Percentiles rank a stretch among this genome's conserved stretches.
phyloP scores from a whole-genome alignment of 2,329 filamentous ascomycete species.

The Epichloe elymi region DNA sequence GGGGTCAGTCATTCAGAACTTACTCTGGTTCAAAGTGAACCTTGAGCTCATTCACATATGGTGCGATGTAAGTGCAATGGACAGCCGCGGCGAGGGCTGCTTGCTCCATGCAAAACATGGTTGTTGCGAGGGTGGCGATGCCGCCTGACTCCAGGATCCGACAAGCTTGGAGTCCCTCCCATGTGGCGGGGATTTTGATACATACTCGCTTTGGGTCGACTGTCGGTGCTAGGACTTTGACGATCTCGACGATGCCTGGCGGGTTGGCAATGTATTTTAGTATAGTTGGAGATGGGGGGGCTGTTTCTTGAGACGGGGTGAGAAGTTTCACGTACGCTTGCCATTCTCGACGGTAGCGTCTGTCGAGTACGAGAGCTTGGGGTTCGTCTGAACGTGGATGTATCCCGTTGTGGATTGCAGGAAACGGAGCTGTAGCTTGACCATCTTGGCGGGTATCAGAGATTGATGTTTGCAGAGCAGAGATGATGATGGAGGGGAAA shows the following conservation, averaged over 20 bases:
- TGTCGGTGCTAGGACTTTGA: conserved; percentile 27
- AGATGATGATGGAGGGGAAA: background rate
- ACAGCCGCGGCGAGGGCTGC: conserved; percentile 43
- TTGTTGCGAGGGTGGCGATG: conserved; percentile 48
- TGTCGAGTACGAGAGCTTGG: conserved; percentile 37
- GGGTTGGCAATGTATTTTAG: background rate
- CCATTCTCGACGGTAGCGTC: conserved; percentile 37
- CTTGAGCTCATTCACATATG: conserved; percentile 52
- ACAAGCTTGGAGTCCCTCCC: conserved; percentile 50
- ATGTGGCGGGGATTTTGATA: conserved; percentile 51
- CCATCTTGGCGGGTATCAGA: conserved; percentile 28
- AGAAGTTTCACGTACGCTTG: conserved; percentile 27
- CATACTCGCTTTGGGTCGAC: conserved; percentile 38
- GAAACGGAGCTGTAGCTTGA: conserved; percentile 39
- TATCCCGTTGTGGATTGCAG: conserved; percentile 34
- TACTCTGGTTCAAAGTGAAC: conserved; percentile 44
- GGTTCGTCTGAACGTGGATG: conserved; percentile 48
- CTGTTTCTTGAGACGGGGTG: too few relatives aligned
- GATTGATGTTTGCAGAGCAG: background rate
- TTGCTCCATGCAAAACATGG: conserved; percentile 49
- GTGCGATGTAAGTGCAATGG: conserved; percentile 48
- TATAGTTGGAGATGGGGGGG: background rate
- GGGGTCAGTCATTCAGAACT: conserved; percentile 5
- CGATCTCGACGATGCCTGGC: conserved; percentile 37
- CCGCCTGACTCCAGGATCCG: conserved; percentile 36